Conservation (phyloP, 176 grass and related monocot species). For the Raddia guianensis region DNA sequence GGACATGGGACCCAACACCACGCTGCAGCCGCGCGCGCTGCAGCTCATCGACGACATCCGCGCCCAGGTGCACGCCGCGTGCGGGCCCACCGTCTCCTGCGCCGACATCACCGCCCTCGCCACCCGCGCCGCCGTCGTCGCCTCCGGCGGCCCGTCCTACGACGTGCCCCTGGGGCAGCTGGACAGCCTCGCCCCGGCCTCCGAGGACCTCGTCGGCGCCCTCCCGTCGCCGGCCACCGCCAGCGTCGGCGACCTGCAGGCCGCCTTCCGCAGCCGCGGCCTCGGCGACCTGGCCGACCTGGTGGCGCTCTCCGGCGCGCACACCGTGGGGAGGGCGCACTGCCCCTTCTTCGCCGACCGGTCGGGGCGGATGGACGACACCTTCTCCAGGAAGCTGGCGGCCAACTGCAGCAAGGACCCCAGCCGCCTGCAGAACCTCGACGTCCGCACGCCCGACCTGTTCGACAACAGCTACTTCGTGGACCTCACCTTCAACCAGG, state of each 20-base stretch:
- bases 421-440: background rate
- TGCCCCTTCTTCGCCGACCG: slow-evolving; percentile 47
- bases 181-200: slow-evolving; percentile 25
- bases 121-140: slow-evolving; percentile 23
- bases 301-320: slow-evolving; percentile 73
- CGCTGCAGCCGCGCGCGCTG: slow-evolving; percentile 27
- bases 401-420: slow-evolving; percentile 22
- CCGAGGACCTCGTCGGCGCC: background rate
- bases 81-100: slow-evolving; percentile 45
- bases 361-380: slow-evolving; percentile 38
- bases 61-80: slow-evolving; percentile 28
- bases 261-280: background rate
- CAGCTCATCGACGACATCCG: slow-evolving; percentile 45
- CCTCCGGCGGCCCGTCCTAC: slow-evolving; percentile 8
- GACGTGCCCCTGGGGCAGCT: background rate
- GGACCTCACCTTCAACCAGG: slow-evolving; percentile 10
- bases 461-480: slow-evolving; percentile 51
- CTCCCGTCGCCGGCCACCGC: slow-evolving; percentile 14
- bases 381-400: slow-evolving; percentile 31
- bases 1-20: background rate
- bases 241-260: background rate
- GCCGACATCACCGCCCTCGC: slow-evolving; percentile 47
- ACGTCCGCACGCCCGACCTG: slow-evolving; percentile 18
- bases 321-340: slow-evolving; percentile 65
- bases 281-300: slow-evolving; percentile 37